Base-by-base conservation (phyloP, 768 basidiomycete species). In the Boletus reticulatus region DNA sequence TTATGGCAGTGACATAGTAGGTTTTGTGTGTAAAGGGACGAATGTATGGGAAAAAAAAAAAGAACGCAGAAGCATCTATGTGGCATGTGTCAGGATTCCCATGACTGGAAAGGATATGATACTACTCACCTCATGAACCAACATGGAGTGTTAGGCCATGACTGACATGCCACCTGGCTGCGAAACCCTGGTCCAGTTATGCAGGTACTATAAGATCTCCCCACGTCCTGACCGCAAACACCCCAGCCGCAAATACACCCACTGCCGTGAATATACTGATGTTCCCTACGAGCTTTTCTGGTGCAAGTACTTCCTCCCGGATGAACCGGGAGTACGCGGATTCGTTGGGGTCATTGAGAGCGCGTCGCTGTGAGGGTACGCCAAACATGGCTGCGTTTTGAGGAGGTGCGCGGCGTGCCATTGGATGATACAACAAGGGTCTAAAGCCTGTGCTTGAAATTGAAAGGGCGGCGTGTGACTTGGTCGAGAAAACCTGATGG, bases 131-230 rank as follows among this genome's bases (percentile, higher is more conserved):
- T 48, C 14, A n/a, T 6, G 43, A 53, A 20, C 27, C 31, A 47
- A 24, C 5, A 17, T 43, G 32, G 27, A 41, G 32, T 20, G 29
- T 22, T 5, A 6, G 14, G 39, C 38, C 41, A 16, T 4, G 41
- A 43, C 14, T 7, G 39, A 36, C 22, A 39, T 14, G 8, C 34
- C 43, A 43, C 44, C 34, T 19, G 22, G 56, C 52, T 34, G 22
- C 53, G 41, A 37, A 12, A 24, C 11, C 19, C 31, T 32, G 17
- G 29, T 29, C 53, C 38, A 38, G 37, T 47, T 50, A 88, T 27
- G 81, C 83, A 43, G 88, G 88, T 8, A 92, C 80, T 75, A 92
- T 80, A 42, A 88, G 67, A 41, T 87, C 88, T 12, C 92, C 92
- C 81, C 88, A 96, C 41, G 82, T 82, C 69, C 89, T 84, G 16